These are phyloP conservation scores for Colletotrichum musae DNA, from an alignment of 2,329 filamentous ascomycete genomes.

Conservation along the genomic window DNA sequence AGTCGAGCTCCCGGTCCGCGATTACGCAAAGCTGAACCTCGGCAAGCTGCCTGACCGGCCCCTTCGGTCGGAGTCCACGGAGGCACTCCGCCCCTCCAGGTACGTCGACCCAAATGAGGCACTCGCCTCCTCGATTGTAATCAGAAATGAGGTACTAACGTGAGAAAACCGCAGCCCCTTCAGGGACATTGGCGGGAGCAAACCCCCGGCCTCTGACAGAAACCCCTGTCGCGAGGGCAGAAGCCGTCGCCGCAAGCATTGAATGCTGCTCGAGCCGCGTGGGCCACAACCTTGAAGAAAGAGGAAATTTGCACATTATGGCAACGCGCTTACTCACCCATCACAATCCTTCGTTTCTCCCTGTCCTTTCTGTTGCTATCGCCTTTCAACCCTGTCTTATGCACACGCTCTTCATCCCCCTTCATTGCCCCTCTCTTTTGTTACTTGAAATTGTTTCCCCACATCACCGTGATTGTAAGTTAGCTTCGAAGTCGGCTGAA, in stretches of 20 bases:
- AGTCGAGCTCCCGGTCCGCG: no score
- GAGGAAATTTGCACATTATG: not conserved
- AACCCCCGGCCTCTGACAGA: not conserved
- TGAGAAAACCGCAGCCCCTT: not conserved
- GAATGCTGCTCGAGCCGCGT: not conserved
- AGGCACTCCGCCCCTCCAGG: not conserved
- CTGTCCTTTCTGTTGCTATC: not conserved
- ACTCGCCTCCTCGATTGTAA: no score
- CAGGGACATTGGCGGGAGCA: not conserved
- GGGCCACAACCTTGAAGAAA: not conserved
- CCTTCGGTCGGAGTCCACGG: not conserved
- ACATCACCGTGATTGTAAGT: no score
- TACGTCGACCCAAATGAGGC: no score
- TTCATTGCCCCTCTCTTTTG: no score
- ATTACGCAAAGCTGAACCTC: not conserved
- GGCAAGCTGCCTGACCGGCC: not conserved
- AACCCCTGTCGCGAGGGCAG: not conserved
- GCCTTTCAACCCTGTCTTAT: not conserved
- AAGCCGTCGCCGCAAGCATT: not conserved
- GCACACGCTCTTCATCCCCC: no score
- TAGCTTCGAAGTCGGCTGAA: no score
- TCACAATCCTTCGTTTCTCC: not conserved
- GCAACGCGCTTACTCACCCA: not conserved
- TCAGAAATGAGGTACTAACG: not conserved
- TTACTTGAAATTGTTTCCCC: no score